These are phyloP conservation scores for Cladosporium oxysporum DNA, from an alignment of 2,329 filamentous ascomycete species.

Conservation along the genomic window DNA sequence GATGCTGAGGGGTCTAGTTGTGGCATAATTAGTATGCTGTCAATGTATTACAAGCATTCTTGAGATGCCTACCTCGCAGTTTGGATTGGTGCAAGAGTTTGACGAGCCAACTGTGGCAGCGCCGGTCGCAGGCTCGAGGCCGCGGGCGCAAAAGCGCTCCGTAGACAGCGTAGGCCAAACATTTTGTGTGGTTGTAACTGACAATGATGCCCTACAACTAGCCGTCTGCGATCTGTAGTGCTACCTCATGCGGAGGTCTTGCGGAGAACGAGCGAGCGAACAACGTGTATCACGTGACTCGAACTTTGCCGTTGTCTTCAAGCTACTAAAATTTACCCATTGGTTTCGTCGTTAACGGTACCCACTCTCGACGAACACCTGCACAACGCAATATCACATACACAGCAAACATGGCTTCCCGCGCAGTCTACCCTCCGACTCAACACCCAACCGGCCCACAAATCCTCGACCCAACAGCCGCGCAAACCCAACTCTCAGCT, in stretches of 20 bases:
- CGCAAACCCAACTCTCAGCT: slow-evolving; percentile 40
- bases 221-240: neutral
- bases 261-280: neutral
- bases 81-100: slow-evolving; percentile 5
- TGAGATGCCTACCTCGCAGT: slow-evolving; percentile 6
- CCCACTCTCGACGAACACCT: neutral
- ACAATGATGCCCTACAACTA: neutral
- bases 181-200: slow-evolving; percentile 18
- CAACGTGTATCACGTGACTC: neutral
- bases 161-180: slow-evolving; percentile 26
- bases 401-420: slow-evolving; percentile 22
- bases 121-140: slow-evolving; percentile 10
- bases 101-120: slow-evolving; percentile 17
- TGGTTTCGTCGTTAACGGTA: neutral
- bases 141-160: slow-evolving; percentile 19
- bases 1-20: slow-evolving; percentile 27
- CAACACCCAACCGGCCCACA: slow-evolving; percentile 35
- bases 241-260: neutral
- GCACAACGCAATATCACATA: neutral
- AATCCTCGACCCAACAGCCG: slow-evolving; percentile 37
- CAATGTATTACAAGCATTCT: neutral
- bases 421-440: slow-evolving; percentile 39
- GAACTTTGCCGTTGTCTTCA: neutral
- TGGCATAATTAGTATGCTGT: neutral
- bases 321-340: slow-evolving; percentile 14